Evolutionary conservation across 139 green algal genomes (phyloP), one percentile per base, ranked within the genome.

Genomic region (Chlamydomonas applanata): DNA sequence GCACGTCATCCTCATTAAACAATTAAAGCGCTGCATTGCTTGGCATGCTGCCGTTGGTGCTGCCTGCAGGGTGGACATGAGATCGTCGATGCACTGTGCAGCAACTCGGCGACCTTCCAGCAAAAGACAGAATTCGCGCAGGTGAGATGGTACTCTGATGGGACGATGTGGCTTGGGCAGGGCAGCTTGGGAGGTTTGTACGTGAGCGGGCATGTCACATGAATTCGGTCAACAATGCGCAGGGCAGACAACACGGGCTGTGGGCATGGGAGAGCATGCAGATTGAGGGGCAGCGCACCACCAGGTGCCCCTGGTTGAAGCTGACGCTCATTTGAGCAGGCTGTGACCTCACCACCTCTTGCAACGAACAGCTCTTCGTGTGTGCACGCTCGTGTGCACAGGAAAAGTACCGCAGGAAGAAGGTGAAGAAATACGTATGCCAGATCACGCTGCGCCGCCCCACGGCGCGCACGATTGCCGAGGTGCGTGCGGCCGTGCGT

Each of bases 341-440:
- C n/a, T n/a, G n/a, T n/a, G n/a, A n/a, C n/a, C n/a, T n/a, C n/a
- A n/a, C n/a, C n/a, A n/a, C n/a, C n/a, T n/a, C n/a, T n/a, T n/a
- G n/a, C n/a, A n/a, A n/a, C n/a, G n/a, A n/a, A n/a, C n/a, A n/a
- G n/a, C n/a, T n/a, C n/a, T 62, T 25, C 4, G 53, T 62, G 53
- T 29, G 22, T 91, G 65, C n/a, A n/a, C n/a, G n/a, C n/a, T n/a
- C n/a, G n/a, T 96, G 95, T 74, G 82, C 87, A 16, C 93, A 97
- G 78, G 92, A 92, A 53, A 97, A 97, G 85, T 97, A 96, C 78
- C 88, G 80, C 44, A 77, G 71, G 60, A 79, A 79, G 27, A 90
- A 91, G 70, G 75, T 76, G 14, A 83, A 84, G 32, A 90, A 91
- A 80, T 90, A 91, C 76, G 29, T 76, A 4, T 77, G 76, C 32